A percentile compares a stretch with the other conserved stretches of the same genome.
These are phyloP conservation scores for Salmacisia buchloeana DNA, from an alignment of 1,284 basidiomycete species.

Conservation along the genomic window DNA sequence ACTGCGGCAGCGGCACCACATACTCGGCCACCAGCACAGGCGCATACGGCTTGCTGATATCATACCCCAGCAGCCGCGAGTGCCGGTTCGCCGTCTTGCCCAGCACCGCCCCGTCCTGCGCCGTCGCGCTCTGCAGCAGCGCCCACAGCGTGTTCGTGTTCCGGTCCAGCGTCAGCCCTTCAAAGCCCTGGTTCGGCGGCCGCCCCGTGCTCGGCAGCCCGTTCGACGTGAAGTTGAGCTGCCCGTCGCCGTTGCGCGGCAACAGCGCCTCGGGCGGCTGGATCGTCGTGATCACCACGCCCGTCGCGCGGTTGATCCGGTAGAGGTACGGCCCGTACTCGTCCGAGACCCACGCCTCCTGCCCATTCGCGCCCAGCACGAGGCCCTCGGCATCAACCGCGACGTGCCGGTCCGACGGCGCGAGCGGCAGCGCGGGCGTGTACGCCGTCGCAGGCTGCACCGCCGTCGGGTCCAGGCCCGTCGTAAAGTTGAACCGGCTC, in stretches of 20 bases:
- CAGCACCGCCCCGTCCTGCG: conserved; percentile 59
- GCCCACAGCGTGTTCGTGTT: conserved; percentile 59
- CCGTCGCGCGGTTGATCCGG: conserved; percentile 54
- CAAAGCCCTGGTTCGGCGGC: conserved; percentile 59
- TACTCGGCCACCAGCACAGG: conserved; percentile 53
- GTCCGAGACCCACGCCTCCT: conserved; percentile 58
- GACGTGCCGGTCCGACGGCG: conserved; percentile 54
- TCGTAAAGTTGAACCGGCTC: conserved; percentile 53
- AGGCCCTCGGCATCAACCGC: conserved; percentile 63
- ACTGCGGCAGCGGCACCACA: conserved; percentile 61
- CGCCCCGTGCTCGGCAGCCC: conserved; percentile 54
- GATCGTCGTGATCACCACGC: conserved; percentile 59
- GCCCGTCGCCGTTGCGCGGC: conserved; percentile 53
- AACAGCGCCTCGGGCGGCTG: conserved; percentile 61
- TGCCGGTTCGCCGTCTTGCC: conserved; percentile 47
- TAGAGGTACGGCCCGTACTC: conserved; percentile 70
- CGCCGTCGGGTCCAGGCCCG: conserved; percentile 57
- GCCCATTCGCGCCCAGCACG: conserved; percentile 59
- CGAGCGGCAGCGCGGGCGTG: conserved; percentile 34
- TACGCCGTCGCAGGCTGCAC: conserved; percentile 36
- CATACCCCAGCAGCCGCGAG: conserved; percentile 60
- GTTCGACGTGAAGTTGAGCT: conserved; percentile 60
- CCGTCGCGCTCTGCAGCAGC: conserved; percentile 62
- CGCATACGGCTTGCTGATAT: conserved; percentile 43
- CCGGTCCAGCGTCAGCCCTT: conserved; percentile 61